Base-by-base conservation (phyloP, 2,329 filamentous ascomycete genomes). In the Aspergillus felis region DNA sequence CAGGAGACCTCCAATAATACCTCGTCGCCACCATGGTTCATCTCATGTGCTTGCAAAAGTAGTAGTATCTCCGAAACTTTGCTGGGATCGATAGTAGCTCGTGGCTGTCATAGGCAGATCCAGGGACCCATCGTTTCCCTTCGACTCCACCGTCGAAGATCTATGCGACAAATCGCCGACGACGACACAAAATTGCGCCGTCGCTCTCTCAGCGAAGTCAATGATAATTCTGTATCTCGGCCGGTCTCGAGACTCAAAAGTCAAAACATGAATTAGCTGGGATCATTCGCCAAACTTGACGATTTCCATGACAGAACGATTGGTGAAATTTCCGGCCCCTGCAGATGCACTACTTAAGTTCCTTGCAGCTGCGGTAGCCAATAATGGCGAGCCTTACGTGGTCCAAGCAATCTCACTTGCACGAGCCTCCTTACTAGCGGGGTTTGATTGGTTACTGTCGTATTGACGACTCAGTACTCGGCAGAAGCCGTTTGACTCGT, bases 31-130 rank as follows among this genome's bases (percentile, higher is more conserved):
- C 47, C 55, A 53, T 14, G 17, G 46, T 12, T 20, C 29, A 24
- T 44, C 3, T 54, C 41, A 58, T 55, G 47, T 61, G 53, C 62
- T 55, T 50, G 50, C 65, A n/a, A 65, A 57, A 38, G 32, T 50
- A 62, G 63, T 35, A 61, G 50, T 27, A 66, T n/a, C 54, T 44
- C 66, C 62, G 66, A 69, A 29, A 38, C 22, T 48, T 53, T 42
- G 53, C 60, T 57, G 41, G 55, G 44, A 53, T 42, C 48, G 49
- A 51, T 32, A 50, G 10, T 44, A 55, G 27, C 27, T 35, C 49
- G 49, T 54, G 53, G 50, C 51, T 49, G 20, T 55, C 46, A 67
- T 67, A 68, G 61, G 65, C 51, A 62, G 61, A 63, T 61, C 55
- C 56, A 58, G 28, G 50, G 61, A 60, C 61, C 62, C 62, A 57